These are phyloP conservation scores for Umbelopsis vinacea DNA, from an alignment of 192 early-diverging fungal species.

Conservation along the genomic window DNA sequence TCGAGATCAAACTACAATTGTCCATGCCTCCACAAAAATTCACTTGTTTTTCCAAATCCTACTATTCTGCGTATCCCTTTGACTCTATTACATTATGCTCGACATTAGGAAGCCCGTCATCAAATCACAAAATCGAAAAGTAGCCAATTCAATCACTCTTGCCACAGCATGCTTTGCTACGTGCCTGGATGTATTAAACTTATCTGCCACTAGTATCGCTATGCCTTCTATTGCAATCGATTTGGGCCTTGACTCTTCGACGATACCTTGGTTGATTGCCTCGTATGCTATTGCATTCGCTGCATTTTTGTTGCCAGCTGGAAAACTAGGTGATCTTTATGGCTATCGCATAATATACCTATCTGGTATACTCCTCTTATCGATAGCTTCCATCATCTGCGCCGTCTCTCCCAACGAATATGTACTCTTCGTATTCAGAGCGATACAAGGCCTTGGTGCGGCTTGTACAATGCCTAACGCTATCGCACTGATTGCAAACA, in stretches of 20 bases:
- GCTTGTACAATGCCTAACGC: conserved; percentile 46
- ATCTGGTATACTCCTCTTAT: conserved; percentile 41
- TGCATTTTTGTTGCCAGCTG: conserved; percentile 42
- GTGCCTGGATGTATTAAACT: conserved; percentile 42
- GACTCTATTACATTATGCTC: no score
- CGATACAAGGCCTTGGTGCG: conserved; percentile 45
- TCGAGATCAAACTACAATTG: no score
- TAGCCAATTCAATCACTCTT: conserved; percentile 21
- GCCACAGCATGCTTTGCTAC: conserved; percentile 43
- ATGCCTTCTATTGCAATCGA: conserved; percentile 38
- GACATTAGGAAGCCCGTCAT: no score
- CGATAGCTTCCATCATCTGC: conserved; percentile 37
- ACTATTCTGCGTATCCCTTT: background rate
- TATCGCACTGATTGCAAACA: conserved; percentile 39
- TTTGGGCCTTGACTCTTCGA: background rate
- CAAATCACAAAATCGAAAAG: background rate
- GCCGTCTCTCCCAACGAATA: conserved; percentile 41
- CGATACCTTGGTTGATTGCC: conserved; percentile 31
- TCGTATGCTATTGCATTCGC: conserved; percentile 41
- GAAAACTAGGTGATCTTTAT: conserved; percentile 43
- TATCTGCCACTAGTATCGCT: conserved; percentile 46
- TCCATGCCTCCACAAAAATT: no score
- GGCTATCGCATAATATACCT: conserved; percentile 41
- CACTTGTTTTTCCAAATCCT: no score
- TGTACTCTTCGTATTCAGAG: conserved; percentile 47